Conservation (phyloP, 2,329 filamentous ascomycete species). For the Verticillium nonalfalfae region DNA sequence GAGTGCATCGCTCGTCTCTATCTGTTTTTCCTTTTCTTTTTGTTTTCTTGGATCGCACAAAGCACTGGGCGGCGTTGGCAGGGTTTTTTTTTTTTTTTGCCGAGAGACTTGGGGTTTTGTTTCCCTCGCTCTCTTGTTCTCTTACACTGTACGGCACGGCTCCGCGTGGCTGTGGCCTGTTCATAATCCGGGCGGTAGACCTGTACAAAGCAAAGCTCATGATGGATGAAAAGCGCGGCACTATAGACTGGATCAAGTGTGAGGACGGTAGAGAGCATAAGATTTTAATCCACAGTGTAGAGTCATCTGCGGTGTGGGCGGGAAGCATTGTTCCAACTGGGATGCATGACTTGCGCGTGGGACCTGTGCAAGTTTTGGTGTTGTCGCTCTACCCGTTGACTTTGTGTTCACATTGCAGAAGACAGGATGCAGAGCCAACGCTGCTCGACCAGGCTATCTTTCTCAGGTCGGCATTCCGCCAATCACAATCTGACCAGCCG, state of each 20-base stretch:
- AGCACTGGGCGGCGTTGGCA: neutral
- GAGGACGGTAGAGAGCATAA: neutral
- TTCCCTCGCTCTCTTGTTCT: neutral
- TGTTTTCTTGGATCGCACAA: neutral
- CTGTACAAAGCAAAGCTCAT: neutral
- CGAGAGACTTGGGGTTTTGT: neutral
- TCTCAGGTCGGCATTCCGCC: too few species aligned
- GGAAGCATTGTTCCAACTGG: too few species aligned
- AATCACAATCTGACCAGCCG: too few species aligned
- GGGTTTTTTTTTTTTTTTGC: neutral
- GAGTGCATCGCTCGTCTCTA: neutral
- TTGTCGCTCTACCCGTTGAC: too few species aligned
- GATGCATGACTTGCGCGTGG: too few species aligned
- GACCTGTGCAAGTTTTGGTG: too few species aligned
- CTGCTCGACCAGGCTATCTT: too few species aligned
- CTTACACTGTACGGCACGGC: neutral
- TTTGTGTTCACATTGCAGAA: too few species aligned
- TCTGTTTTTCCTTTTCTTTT: neutral
- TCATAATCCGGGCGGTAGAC: neutral
- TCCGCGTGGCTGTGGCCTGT: neutral
- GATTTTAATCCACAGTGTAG: neutral
- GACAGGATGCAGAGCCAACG: too few species aligned
- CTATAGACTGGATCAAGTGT: neutral
- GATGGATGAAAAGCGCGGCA: neutral
- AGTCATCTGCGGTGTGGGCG: neutral